Evolutionary conservation across 1,139 yeast species (phyloP).

Genomic region (Lodderomyces orthopsilosis): DNA sequence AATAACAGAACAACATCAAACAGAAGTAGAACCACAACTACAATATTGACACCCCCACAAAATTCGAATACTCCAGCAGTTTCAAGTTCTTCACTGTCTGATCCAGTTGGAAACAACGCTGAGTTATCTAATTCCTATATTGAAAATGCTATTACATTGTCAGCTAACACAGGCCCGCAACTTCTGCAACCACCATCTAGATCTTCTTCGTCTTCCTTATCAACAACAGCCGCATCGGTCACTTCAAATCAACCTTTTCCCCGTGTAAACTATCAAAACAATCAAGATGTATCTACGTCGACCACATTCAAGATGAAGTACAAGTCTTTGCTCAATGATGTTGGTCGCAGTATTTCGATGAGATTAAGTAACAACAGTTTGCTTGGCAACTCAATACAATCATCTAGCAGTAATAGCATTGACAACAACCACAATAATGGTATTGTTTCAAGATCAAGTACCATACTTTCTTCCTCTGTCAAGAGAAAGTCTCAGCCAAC

Average conservation of each 20-base stretch:
- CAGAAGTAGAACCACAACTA: not conserved
- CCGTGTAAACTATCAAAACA: not conserved
- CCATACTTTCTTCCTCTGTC: conserved; percentile 1
- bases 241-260: not conserved
- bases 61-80: not conserved
- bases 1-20: not conserved
- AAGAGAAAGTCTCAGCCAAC: not conserved
- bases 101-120: not conserved
- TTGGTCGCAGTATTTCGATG: conserved; percentile 26
- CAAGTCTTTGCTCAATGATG: conserved; percentile 41
- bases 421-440: not conserved
- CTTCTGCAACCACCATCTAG: not conserved
- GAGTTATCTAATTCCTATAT: not conserved
- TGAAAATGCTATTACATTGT: not conserved
- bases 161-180: not conserved
- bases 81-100: not conserved
- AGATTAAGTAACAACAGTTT: conserved; percentile 20
- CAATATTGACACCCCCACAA: not conserved
- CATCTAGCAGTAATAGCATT: conserved; percentile 1
- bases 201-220: not conserved
- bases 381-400: conserved; percentile 7
- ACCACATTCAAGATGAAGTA: conserved; percentile 40
- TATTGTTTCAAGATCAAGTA: conserved; percentile 4
- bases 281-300: conserved; percentile 1
- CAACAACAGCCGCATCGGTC: not conserved